Conservation (phyloP, 306 rosid genomes). For the Crotalaria pallida region DNA sequence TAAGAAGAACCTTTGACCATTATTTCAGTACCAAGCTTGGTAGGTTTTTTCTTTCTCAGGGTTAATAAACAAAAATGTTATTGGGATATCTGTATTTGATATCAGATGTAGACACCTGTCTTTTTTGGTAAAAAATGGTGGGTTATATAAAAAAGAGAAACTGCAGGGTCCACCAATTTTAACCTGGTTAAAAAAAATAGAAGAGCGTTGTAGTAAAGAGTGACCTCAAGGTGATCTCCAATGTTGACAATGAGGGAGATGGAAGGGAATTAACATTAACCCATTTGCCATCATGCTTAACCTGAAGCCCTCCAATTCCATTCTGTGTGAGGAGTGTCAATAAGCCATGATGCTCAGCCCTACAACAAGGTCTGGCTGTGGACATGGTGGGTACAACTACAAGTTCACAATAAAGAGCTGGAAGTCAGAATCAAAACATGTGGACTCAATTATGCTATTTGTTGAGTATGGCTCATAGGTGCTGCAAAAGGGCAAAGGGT, state of each 20-base stretch:
- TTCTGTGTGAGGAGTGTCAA: slow-evolving; percentile 46
- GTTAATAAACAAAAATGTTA: no score
- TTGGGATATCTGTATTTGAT: no score
- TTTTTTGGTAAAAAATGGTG: no score
- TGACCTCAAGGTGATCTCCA: slow-evolving; percentile 68
- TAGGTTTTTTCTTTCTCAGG: no score
- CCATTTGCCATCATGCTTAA: slow-evolving; percentile 53
- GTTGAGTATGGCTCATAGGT: no score
- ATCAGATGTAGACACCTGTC: no score
- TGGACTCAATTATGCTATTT: slow-evolving; percentile 18
- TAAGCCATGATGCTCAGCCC: slow-evolving; percentile 52
- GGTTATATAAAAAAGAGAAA: no score
- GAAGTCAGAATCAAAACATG: slow-evolving; percentile 36
- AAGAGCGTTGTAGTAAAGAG: neutral
- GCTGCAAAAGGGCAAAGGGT: no score
- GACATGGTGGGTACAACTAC: slow-evolving; percentile 72
- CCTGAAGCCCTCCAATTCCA: slow-evolving; percentile 63
- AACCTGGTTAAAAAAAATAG: no score
- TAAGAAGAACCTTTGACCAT: no score
- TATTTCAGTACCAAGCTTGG: no score
- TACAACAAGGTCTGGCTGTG: slow-evolving; percentile 55
- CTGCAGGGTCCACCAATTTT: no score
- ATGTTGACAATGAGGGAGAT: slow-evolving; percentile 38
- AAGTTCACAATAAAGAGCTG: slow-evolving; percentile 38
- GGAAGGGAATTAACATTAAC: slow-evolving; percentile 39